phyloP scores from a whole-genome alignment of 345 rosid species.

The Excoecaria cochinchinensis region DNA sequence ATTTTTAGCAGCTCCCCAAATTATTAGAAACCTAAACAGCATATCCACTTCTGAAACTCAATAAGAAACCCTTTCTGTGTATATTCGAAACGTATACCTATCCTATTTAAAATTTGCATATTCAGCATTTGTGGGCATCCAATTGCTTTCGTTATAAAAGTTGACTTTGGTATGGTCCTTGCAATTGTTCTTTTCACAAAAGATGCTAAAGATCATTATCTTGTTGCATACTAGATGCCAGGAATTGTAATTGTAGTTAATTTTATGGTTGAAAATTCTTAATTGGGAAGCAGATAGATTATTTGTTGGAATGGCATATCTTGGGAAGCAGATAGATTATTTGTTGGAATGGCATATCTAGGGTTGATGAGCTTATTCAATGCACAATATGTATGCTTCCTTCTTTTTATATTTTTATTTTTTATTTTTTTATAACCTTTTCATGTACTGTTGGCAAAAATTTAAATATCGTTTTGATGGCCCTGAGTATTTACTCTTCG shows the following conservation, averaged over 20 bases:
- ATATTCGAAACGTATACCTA: not conserved
- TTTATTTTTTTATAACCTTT: not conserved
- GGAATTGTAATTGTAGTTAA: not conserved
- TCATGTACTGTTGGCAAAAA: not conserved
- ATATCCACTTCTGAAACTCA: not conserved
- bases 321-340: not conserved
- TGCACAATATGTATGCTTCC: too few relatives aligned
- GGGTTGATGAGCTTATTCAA: not conserved
- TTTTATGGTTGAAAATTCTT: not conserved
- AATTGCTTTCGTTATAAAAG: not conserved
- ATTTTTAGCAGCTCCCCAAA: not conserved
- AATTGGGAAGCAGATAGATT: not conserved
- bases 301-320: not conserved
- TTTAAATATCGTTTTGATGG: not conserved
- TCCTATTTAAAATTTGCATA: conserved; percentile 6
- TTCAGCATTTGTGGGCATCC: not conserved
- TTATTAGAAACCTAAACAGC: not conserved
- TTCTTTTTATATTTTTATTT: too few relatives aligned
- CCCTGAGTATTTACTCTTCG: not conserved
- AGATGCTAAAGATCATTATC: too few relatives aligned
- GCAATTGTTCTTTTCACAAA: not conserved
- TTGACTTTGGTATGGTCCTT: not conserved
- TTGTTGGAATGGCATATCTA: not conserved
- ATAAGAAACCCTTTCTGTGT: not conserved
- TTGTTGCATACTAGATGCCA: not conserved